Percentiles rank a stretch among this genome's conserved stretches.
Conservation (phyloP, 306 rosid genomes). For the Coriaria nepalensis region DNA sequence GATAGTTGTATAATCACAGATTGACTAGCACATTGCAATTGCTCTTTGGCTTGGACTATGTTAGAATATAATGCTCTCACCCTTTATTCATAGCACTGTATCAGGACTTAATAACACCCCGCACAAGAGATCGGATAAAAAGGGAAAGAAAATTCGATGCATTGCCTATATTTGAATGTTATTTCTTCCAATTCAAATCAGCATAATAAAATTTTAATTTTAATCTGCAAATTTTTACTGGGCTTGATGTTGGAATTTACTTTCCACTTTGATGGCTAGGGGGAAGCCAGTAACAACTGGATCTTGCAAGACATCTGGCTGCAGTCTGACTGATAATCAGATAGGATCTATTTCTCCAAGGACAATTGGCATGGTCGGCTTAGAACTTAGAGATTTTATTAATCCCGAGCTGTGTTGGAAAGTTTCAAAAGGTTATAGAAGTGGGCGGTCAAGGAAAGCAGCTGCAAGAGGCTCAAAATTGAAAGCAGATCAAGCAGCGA, state of each 20-base stretch:
- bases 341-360: conserved; percentile 11
- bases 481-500: conserved; percentile 7
- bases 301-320: conserved; percentile 12
- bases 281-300: conserved; percentile 7
- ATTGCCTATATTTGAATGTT: background rate
- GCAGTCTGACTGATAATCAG: conserved; percentile 16
- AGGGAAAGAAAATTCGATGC: background rate
- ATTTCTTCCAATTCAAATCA: background rate
- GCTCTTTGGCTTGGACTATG: too few species aligned
- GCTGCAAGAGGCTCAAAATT: conserved; percentile 12
- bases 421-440: conserved; percentile 18
- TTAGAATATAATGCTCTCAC: too few species aligned
- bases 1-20: too few species aligned
- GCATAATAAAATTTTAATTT: background rate
- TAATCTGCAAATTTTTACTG: conserved; percentile 10
- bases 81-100: too few species aligned
- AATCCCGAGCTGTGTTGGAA: conserved; percentile 23
- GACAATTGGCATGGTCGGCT: conserved; percentile 18
- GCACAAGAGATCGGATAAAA: too few species aligned
- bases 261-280: conserved; percentile 12
- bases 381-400: conserved; percentile 19
- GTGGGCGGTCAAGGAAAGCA: conserved; percentile 25
- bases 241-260: conserved; percentile 16
- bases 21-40: too few species aligned
- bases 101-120: too few species aligned